Conservation (phyloP, 2,329 filamentous ascomycete genomes). For the Penicillium sp. region DNA sequence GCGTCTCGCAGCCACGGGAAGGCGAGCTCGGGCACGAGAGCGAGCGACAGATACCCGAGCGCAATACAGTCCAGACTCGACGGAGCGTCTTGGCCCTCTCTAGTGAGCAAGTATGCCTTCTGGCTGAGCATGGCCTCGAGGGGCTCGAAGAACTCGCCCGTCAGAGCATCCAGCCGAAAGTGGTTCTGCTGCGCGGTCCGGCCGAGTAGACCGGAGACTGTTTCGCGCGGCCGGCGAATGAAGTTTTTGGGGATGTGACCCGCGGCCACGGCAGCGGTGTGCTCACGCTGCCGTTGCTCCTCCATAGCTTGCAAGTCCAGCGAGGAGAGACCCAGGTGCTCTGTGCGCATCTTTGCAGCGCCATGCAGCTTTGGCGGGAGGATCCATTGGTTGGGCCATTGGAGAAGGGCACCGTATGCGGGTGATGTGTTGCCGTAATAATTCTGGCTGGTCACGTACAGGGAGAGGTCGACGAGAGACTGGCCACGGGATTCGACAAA, state of each 20-base stretch:
- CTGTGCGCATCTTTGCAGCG: slow-evolving; percentile 66
- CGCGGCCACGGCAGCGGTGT: slow-evolving; percentile 39
- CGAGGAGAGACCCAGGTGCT: slow-evolving; percentile 65
- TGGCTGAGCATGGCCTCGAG: slow-evolving; percentile 61
- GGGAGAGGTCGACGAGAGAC: slow-evolving; percentile 75
- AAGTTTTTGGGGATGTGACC: slow-evolving; percentile 50
- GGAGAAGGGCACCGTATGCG: slow-evolving; percentile 73
- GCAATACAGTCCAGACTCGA: slow-evolving; percentile 74
- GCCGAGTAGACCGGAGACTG: slow-evolving; percentile 61
- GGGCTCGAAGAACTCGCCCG: slow-evolving; percentile 68
- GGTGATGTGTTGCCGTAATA: slow-evolving; percentile 75
- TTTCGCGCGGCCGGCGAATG: slow-evolving; percentile 55
- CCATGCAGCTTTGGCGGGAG: slow-evolving; percentile 71
- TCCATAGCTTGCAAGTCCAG: slow-evolving; percentile 59
- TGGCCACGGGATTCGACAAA: slow-evolving; percentile 74
- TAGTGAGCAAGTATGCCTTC: slow-evolving; percentile 56
- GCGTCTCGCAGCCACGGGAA: slow-evolving; percentile 61
- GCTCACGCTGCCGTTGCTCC: slow-evolving; percentile 40
- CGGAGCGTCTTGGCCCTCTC: slow-evolving; percentile 41
- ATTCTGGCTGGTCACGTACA: slow-evolving; percentile 88
- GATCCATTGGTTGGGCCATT: slow-evolving; percentile 85
- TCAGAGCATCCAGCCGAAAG: slow-evolving; percentile 73
- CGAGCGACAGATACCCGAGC: slow-evolving; percentile 74
- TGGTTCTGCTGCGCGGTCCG: slow-evolving; percentile 66
- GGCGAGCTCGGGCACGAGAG: slow-evolving; percentile 61